Base-by-base conservation (phyloP, 2,329 filamentous ascomycete species). In the Penicillium sp. region DNA sequence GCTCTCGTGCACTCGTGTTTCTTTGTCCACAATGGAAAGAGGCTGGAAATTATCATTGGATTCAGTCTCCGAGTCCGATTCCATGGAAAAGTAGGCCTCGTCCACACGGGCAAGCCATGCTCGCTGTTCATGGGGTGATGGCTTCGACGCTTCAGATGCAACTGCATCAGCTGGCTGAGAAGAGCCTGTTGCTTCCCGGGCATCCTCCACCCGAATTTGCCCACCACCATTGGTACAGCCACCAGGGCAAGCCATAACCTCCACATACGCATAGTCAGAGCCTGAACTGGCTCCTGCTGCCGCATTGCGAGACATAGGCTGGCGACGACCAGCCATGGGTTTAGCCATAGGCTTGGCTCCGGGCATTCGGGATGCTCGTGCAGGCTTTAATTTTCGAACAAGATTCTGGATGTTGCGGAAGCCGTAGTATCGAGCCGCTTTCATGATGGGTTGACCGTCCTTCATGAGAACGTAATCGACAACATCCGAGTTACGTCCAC, bases 241-340 rank as follows among this genome's bases (percentile, higher is more conserved):
- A n/a, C 95, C 95, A 0, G 95, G 95, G 74, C 95, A 99, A 14
- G 95, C 95, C 95, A 99, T 99, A 57, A 99, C 95, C 76, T 99
- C 95, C 27, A 98, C 90, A 75, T 96, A 98, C n/a, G 89, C 84
- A 72, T 93, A 93, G 35, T 96, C 91, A 7, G 84, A 75, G 14
- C 68, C 67, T 11, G 67, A 61, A 59, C 67, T 41, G n/a, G 39
- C 60, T 44, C 63, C 59, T 5, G 68, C 48, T 4, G 68, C 70
- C 5, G 68, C 73, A 44, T 69, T 72, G 8, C 73, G 69, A 31
- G 73, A 70, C 16, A 64, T 54, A 13, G 67, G 63, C 44, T 69
- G 66, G 31, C 75, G 70, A 39, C 71, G 69, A 29, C 63, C 63
- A 35, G 63, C 65, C 5, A 77, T 74, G 0, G 83, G 81, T 60